Evolutionary conservation across 2,329 filamentous ascomycete genomes (phyloP).

Genomic region (Plenodomus tracheiphilus): DNA sequence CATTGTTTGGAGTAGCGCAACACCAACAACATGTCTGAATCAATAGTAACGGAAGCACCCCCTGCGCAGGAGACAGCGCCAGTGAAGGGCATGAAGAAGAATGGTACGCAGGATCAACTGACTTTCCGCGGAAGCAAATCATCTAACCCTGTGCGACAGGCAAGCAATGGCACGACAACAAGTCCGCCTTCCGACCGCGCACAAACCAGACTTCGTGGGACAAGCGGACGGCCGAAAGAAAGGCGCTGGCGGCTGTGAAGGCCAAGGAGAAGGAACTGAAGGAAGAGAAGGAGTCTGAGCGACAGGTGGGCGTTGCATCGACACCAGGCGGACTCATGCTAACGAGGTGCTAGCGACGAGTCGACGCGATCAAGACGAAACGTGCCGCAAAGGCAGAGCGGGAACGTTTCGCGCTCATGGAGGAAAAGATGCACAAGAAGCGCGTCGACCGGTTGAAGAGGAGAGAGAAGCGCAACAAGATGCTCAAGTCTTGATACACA

Average conservation of each 20-base stretch:
- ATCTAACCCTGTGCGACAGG: constrained; percentile 57
- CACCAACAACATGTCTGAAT: constrained; percentile 34
- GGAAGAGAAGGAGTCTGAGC: constrained; percentile 88
- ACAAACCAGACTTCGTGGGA: constrained; percentile 78
- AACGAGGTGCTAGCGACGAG: constrained; percentile 61
- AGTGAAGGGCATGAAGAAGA: constrained; percentile 72
- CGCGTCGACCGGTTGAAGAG: constrained; percentile 89
- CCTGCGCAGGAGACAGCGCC: constrained; percentile 41
- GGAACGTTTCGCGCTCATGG: constrained; percentile 89
- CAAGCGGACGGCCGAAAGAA: constrained; percentile 72
- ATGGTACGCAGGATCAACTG: constrained; percentile 60
- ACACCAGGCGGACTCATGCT: constrained; percentile 2
- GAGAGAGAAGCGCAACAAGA: constrained; percentile 94
- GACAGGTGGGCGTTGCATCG: constrained; percentile 64
- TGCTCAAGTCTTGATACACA: constrained; percentile 56
- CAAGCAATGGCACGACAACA: constrained; percentile 89
- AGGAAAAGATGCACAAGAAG: constrained; percentile 97
- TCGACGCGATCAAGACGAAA: constrained; percentile 81
- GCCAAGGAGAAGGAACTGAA: constrained; percentile 92
- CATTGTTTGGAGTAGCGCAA: constrained; percentile 10
- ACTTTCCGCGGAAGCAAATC: constrained; percentile 2
- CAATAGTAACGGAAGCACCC: constrained; percentile 47
- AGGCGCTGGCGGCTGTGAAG: constrained; percentile 75
- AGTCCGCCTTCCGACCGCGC: constrained; percentile 82
- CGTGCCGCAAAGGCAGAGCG: constrained; percentile 89